A percentile compares a stretch with the other conserved stretches of the same genome.
Evolutionary conservation across 805 yeast genomes (phyloP).

Genomic region (Metschnikowia lunata): DNA sequence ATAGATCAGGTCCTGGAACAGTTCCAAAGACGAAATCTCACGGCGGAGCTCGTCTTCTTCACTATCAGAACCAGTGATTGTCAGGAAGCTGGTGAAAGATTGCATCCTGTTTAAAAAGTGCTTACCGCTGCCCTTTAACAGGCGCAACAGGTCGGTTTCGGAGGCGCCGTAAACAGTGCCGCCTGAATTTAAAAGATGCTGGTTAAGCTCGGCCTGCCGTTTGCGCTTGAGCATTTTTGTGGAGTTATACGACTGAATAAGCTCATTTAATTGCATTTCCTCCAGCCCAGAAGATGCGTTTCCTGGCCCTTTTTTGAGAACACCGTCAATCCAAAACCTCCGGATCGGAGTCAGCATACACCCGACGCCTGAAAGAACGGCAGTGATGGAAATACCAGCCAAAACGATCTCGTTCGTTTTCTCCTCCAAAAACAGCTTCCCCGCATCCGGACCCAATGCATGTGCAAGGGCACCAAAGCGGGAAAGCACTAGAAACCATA

Average conservation of each 20-base stretch:
- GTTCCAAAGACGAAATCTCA: slow-evolving; percentile 37
- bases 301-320: neutral
- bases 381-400: slow-evolving; percentile 48
- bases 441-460: slow-evolving; percentile 18
- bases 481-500: slow-evolving; percentile 34
- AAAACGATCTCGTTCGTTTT: slow-evolving; percentile 45
- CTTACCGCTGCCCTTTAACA: slow-evolving; percentile 20
- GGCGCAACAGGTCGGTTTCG: slow-evolving; percentile 6
- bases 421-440: slow-evolving; percentile 29
- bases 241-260: slow-evolving; percentile 39
- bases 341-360: slow-evolving; percentile 42
- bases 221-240: slow-evolving; percentile 33
- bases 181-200: slow-evolving; percentile 15
- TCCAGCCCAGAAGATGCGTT: neutral
- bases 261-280: slow-evolving; percentile 19
- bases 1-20: slow-evolving; percentile 28
- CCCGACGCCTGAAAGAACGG: slow-evolving; percentile 50
- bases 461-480: slow-evolving; percentile 32
- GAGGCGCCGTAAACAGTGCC: slow-evolving; percentile 27
- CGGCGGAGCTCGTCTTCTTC: slow-evolving; percentile 33
- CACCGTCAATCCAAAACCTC: slow-evolving; percentile 9
- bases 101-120: slow-evolving; percentile 35
- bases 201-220: slow-evolving; percentile 30
- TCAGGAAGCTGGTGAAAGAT: slow-evolving; percentile 35
- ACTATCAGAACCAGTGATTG: slow-evolving; percentile 12